Percentiles rank a stretch among this genome's conserved stretches.
phyloP scores from a whole-genome alignment of 345 rosid species.

The Sonneratia caseolaris region DNA sequence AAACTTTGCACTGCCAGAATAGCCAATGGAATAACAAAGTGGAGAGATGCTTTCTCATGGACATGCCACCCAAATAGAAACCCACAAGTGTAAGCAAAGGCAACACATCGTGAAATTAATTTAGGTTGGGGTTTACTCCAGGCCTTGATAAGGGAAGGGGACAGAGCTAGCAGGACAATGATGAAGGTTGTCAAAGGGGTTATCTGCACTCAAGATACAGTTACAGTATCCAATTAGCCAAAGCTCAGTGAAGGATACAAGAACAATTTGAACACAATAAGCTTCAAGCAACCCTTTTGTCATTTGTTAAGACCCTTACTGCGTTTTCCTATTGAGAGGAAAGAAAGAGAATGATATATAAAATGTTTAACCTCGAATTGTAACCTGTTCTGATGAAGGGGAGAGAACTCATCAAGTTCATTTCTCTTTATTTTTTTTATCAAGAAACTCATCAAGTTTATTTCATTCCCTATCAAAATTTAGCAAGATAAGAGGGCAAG shows the following conservation, averaged over 20 bases:
- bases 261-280: not conserved
- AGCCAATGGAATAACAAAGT: slow-evolving; percentile 74
- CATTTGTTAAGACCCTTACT: not conserved
- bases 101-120: slow-evolving; percentile 54
- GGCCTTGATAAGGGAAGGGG: slow-evolving; percentile 65
- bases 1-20: slow-evolving; percentile 57
- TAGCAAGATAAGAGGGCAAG: not conserved
- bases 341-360: not conserved
- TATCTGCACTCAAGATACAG: slow-evolving; percentile 32
- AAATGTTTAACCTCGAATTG: not conserved
- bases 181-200: slow-evolving; percentile 60
- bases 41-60: slow-evolving; percentile 95
- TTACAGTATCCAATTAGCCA: not conserved
- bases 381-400: not conserved
- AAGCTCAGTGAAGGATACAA: not conserved
- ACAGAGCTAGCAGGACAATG: slow-evolving; percentile 60
- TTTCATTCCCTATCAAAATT: not conserved
- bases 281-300: not conserved
- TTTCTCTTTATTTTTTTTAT: not conserved
- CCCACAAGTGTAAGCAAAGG: slow-evolving; percentile 80
- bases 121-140: slow-evolving; percentile 62
- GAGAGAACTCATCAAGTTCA: not conserved
- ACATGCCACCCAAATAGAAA: slow-evolving; percentile 98
- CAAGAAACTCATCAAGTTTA: not conserved
- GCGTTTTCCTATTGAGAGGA: not conserved